These are phyloP conservation scores for Plasmodium blacklocki DNA, from an alignment of 169 alveolate species.

Conservation along the genomic window DNA sequence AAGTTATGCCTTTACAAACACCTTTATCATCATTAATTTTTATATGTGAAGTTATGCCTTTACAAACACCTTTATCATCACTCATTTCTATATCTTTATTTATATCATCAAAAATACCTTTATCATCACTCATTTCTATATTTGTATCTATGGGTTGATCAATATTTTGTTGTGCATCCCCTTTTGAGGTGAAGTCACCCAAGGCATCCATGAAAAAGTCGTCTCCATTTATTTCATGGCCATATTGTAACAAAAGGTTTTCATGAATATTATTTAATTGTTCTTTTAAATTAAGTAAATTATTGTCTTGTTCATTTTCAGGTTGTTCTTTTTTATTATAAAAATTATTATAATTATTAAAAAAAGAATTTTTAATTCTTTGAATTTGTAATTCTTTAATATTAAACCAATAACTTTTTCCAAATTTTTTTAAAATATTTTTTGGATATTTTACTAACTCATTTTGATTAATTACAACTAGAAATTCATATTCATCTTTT, in stretches of 20 bases:
- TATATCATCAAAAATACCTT: background rate
- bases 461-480: slow-evolving; percentile 58
- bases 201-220: too few relatives aligned
- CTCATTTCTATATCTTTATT: background rate
- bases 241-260: too few relatives aligned
- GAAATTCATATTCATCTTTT: slow-evolving; percentile 43
- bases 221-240: too few relatives aligned
- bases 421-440: slow-evolving; percentile 55
- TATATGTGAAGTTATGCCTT: background rate
- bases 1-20: background rate
- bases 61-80: background rate
- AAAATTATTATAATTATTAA: slow-evolving; percentile 66
- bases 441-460: slow-evolving; percentile 45
- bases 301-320: background rate
- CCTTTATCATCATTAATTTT: background rate
- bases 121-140: too few relatives aligned
- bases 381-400: slow-evolving; percentile 49
- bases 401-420: slow-evolving; percentile 74
- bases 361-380: slow-evolving; percentile 47
- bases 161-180: too few relatives aligned
- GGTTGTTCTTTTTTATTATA: slow-evolving; percentile 17
- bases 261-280: background rate
- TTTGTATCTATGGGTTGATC: background rate
- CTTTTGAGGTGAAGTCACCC: too few relatives aligned
- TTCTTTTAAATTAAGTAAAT: background rate